Evolutionary conservation across 2,329 filamentous ascomycete species (phyloP).

Genomic region (Sarocladiaceae sp.): DNA sequence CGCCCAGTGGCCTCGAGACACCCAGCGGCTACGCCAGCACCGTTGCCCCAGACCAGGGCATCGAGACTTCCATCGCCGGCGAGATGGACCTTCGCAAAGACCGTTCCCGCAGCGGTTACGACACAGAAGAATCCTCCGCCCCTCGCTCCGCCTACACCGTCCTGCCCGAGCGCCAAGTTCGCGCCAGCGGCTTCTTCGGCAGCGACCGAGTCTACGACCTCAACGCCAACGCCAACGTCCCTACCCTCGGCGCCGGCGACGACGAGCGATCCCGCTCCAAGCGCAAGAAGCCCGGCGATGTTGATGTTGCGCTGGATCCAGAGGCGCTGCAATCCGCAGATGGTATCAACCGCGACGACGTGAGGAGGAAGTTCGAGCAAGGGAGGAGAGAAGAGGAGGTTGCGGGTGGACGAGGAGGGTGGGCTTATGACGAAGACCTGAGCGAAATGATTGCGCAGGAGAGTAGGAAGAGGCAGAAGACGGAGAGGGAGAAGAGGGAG

Average conservation of each 20-base stretch:
- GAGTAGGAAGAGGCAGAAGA: conserved; percentile 81
- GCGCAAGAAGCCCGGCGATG: conserved; percentile 92
- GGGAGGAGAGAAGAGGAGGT: conserved; percentile 58
- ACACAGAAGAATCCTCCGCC: conserved; percentile 73
- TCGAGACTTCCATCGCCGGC: conserved; percentile 68
- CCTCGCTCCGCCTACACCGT: conserved; percentile 83
- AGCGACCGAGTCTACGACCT: conserved; percentile 92
- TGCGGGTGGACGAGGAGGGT: conserved; percentile 64
- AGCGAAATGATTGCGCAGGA: conserved; percentile 95
- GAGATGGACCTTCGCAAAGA: conserved; percentile 87
- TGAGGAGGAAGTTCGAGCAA: conserved; percentile 74
- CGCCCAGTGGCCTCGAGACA: conserved; percentile 71
- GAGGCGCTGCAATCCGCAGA: conserved; percentile 71
- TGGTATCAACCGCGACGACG: conserved; percentile 76
- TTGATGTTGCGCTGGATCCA: conserved; percentile 86
- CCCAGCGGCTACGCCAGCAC: conserved; percentile 74
- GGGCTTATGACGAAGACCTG: conserved; percentile 78
- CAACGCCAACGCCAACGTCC: conserved; percentile 49
- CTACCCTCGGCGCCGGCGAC: conserved; percentile 74
- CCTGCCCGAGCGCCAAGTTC: conserved; percentile 79
- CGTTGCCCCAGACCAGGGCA: conserved; percentile 70
- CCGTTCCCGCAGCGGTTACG: conserved; percentile 63
- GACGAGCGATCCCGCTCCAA: conserved; percentile 50
- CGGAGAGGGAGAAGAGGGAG: conserved; percentile 71
- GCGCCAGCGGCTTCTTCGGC: conserved; percentile 90